These are phyloP conservation scores for Thermothelomyces thermophilus DNA, from an alignment of 2,329 filamentous ascomycete genomes.

Conservation along the genomic window DNA sequence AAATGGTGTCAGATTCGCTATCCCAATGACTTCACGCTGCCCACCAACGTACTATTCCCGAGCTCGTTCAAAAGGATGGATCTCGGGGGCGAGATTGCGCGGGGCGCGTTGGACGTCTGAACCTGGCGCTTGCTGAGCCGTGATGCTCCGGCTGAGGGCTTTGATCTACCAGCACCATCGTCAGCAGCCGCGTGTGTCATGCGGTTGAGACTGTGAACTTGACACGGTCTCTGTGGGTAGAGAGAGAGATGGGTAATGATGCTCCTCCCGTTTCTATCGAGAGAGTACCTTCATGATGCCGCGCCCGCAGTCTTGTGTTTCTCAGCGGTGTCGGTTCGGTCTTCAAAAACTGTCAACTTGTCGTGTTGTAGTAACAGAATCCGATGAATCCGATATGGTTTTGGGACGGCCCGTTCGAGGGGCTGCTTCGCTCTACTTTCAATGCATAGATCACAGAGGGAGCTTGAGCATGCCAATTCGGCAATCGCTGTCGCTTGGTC, in stretches of 20 bases:
- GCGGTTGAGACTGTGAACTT: too few species aligned
- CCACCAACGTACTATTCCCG: slow-evolving; percentile 27
- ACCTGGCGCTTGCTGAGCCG: slow-evolving; percentile 28
- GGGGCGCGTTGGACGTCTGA: slow-evolving; percentile 28
- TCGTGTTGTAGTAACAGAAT: too few species aligned
- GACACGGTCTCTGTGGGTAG: too few species aligned
- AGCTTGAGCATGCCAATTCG: slow-evolving; percentile 7
- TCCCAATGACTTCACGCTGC: background rate
- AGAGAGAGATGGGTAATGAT: background rate
- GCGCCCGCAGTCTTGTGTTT: too few species aligned
- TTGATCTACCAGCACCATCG: slow-evolving; percentile 25
- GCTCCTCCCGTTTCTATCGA: background rate
- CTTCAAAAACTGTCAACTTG: too few species aligned
- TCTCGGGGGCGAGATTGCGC: slow-evolving; percentile 27
- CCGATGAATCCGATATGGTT: too few species aligned
- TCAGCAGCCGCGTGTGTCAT: slow-evolving; percentile 10
- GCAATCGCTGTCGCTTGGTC: slow-evolving; percentile 1
- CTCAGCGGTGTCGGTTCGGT: background rate
- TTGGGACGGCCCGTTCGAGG: too few species aligned
- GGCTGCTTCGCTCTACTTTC: too few species aligned
- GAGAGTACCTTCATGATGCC: slow-evolving; percentile 19
- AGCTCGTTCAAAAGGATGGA: slow-evolving; percentile 27
- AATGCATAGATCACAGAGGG: too few species aligned
- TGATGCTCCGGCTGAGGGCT: slow-evolving; percentile 27
- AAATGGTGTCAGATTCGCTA: slow-evolving; percentile 8